Evolutionary conservation across 2,329 filamentous ascomycete genomes (phyloP), one percentile per base, ranked within the genome.

Genomic region (Xylaria digitata): DNA sequence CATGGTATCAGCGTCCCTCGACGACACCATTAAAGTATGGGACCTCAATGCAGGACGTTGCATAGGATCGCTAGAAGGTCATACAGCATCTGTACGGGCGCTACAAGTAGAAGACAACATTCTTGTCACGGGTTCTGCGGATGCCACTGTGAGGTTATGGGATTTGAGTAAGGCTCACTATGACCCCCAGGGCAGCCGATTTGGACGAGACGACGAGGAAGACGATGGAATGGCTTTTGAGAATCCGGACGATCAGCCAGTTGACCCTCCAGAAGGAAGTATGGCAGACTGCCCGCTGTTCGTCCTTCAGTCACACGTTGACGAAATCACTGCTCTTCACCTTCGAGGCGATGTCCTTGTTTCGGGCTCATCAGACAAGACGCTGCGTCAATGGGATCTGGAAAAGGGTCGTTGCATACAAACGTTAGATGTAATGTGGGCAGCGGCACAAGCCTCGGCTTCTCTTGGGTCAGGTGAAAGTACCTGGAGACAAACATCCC

Each of bases 341-440:
- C 97, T 99, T 81, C 87, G 90, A 66, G 92, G 92, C 62, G 90
- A 97, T 72, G 94, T 93, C 0, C 86, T 99, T 17, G 94, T 99
- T 37, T 99, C 96, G 1, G 96, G 96, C 13, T 98, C 95, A 7
- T 92, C 96, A 0, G 96, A 99, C 82, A 99, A 99, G 85, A 99
- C 96, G 1, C 84, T 99, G 62, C 90, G 96, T 50, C 96, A 99
- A 79, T 99, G 96, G 96, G 96, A 99, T 82, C 85, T 99, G 56
- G 92, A 95, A 75, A 97, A 94, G 78, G 96, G 96, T n/a, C 91
- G 96, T 55, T 98, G 96, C 79, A 92, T 99, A 61, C 96, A 99
- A 80, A 99, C 96, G 2, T 84, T 99, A 55, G 96, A 99, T 80
- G 95, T 99, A 6, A 92, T 99, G 78, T 99, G 96, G 96, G 96